Percentiles rank a stretch among this genome's conserved stretches.
These are phyloP conservation scores for Camellia lanceoleosa DNA, from an alignment of 148 eudicot species.

Conservation along the genomic window DNA sequence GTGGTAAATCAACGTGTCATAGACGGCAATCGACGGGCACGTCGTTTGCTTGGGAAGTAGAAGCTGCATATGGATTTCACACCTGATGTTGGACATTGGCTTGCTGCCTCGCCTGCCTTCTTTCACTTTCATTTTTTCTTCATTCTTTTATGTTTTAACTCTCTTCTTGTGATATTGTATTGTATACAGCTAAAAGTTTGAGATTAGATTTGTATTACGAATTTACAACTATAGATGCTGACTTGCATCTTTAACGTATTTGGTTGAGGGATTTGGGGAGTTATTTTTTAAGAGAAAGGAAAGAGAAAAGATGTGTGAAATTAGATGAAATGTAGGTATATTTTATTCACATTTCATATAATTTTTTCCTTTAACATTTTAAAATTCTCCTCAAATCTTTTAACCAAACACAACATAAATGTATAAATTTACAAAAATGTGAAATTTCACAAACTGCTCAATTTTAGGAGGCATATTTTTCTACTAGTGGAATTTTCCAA, in stretches of 20 bases:
- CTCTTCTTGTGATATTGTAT: background rate
- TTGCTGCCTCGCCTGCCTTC: background rate
- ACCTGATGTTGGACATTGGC: background rate
- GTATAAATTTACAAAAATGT: too few species aligned
- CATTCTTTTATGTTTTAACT: background rate
- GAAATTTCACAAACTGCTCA: too few species aligned
- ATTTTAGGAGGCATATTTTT: too few species aligned
- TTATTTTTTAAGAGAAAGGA: too few species aligned
- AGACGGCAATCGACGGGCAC: constrained; percentile 18
- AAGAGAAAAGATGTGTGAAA: too few species aligned
- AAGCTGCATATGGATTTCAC: background rate
- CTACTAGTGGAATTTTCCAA: too few species aligned
- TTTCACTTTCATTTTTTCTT: background rate
- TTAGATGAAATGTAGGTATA: too few species aligned
- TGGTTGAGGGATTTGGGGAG: too few species aligned
- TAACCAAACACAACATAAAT: too few species aligned
- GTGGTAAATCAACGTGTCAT: constrained; percentile 15
- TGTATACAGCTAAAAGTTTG: constrained; percentile 1
- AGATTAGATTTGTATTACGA: background rate
- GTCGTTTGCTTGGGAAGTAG: constrained; percentile 21
- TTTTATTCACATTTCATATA: too few species aligned
- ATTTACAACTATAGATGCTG: background rate
- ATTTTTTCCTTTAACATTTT: too few species aligned
- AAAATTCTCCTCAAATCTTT: too few species aligned
- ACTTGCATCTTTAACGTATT: background rate